A percentile compares a stretch with the other conserved stretches of the same genome.
phyloP scores from a whole-genome alignment of 2,329 filamentous ascomycete species.

The Cordyceps farinosa region DNA sequence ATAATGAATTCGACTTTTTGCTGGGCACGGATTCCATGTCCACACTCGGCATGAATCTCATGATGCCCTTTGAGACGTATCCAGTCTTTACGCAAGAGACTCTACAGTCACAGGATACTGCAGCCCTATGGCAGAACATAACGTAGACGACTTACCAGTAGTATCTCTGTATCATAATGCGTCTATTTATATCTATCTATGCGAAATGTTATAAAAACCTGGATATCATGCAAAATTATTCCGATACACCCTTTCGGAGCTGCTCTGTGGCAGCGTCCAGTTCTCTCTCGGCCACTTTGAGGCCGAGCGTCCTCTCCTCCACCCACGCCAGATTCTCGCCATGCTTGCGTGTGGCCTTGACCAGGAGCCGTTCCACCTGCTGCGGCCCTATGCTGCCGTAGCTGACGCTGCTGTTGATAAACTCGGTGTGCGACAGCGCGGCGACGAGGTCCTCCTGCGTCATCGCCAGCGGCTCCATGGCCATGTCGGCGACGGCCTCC shows the following conservation, averaged over 20 bases:
- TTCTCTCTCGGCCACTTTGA: not conserved
- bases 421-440: constrained; percentile 3
- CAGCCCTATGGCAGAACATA: not conserved
- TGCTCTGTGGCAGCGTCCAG: not conserved
- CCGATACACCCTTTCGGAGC: not conserved
- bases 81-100: not conserved
- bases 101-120: not conserved
- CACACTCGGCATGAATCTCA: constrained; percentile 1
- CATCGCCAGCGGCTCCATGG: constrained; percentile 30
- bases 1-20: constrained; percentile 12
- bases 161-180: not conserved
- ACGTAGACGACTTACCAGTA: not conserved
- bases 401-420: constrained; percentile 8
- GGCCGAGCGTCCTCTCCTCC: not conserved
- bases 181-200: not conserved
- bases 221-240: not conserved
- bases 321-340: not conserved
- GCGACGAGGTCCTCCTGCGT: constrained; percentile 28
- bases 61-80: constrained; percentile 12
- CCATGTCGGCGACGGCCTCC: constrained; percentile 18
- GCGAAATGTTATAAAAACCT: not conserved
- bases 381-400: constrained; percentile 3
- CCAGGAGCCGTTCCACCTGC: not conserved
- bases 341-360: not conserved
- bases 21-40: constrained; percentile 9